Evolutionary conservation across 2,329 filamentous ascomycete species (phyloP), one percentile per base, ranked within the genome.

Genomic region (Stagonosporopsis vannaccii): DNA sequence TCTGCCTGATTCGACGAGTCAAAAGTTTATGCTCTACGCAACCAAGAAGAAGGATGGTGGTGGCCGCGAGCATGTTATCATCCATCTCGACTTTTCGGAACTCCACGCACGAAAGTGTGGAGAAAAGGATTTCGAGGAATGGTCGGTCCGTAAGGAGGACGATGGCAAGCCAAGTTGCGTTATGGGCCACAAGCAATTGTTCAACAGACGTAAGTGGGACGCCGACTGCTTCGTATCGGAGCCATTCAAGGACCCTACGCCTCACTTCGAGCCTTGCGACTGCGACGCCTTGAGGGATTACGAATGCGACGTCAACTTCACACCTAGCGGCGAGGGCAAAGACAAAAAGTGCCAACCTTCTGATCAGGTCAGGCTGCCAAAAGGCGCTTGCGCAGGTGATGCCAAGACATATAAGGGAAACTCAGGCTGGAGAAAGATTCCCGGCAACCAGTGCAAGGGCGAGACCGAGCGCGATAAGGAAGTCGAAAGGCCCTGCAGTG

Each of bases 301-400:
- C 73, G 95, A 99, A 78, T 99, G 95, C 74, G 94, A 98, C 72
- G 97, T 90, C 81, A 96, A 96, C 75, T 98, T 97, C 73, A 80
- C 87, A 56, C 85, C 72, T 8, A 58, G 61, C 19, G 70, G 72
- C 20, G 56, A 67, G 32, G 74, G 70, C 40, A 71, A 71, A 36
- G 86, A 94, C 59, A 82, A 85, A 48, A 83, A 88, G 59, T 98
- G 95, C 72, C 81, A 87, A 22, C 83, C 85, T 7, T 84, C 82
- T 23, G 87, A 85, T 0, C 80, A 84, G 3, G 75, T 96, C 39
- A 74, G 81, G 2, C 80, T 87, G 2, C 92, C 93, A 0, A 84
- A 90, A 42, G 91, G 86, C 7, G 84, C 85, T 25, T 99, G 95
- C 76, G 86, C 90, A 70, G 84, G 87, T 37, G 81, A 84, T 3